Percentiles rank a stretch among this genome's conserved stretches.
phyloP scores from a whole-genome alignment of 371 early-diverging fungal species.

The Mortierella sp. region DNA sequence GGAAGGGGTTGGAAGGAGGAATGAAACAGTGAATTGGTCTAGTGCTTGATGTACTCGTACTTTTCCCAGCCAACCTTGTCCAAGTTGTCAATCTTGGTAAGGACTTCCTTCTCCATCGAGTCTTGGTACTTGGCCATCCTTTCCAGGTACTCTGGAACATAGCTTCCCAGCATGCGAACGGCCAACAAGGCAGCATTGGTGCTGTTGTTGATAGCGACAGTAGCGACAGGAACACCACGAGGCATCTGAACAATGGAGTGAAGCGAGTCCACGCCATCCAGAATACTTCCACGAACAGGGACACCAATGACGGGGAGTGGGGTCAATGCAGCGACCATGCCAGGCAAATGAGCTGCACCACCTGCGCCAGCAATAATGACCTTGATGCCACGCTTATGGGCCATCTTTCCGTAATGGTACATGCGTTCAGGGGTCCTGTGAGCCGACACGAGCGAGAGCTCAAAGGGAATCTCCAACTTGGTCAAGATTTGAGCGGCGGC shows the following conservation, averaged over 20 bases:
- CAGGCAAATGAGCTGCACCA: slow-evolving; percentile 98
- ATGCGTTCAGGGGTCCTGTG: slow-evolving; percentile 95
- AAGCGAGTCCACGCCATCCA: slow-evolving; percentile 96
- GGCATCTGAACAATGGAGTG: slow-evolving; percentile 99
- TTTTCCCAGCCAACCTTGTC: slow-evolving; percentile 81
- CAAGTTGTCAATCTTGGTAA: slow-evolving; percentile 84
- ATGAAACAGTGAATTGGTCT: too few species aligned
- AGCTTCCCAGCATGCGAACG: slow-evolving; percentile 89
- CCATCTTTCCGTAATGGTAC: slow-evolving; percentile 89
- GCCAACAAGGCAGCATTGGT: slow-evolving; percentile 96
- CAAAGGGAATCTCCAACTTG: slow-evolving; percentile 92
- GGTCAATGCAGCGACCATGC: slow-evolving; percentile 97
- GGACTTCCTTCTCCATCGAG: slow-evolving; percentile 85
- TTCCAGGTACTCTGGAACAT: slow-evolving; percentile 76
- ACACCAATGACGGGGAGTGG: slow-evolving; percentile 97
- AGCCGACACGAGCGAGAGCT: slow-evolving; percentile 94
- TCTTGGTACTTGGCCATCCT: slow-evolving; percentile 82
- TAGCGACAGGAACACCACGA: slow-evolving; percentile 96
- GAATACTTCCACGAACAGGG: slow-evolving; percentile 89
- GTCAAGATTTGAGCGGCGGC: slow-evolving; percentile 88
- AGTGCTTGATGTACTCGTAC: slow-evolving; percentile 54
- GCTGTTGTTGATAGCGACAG: slow-evolving; percentile 96
- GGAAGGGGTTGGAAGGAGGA: too few species aligned
- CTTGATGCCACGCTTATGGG: slow-evolving; percentile 90
- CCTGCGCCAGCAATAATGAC: slow-evolving; percentile 98